Base-by-base conservation (phyloP, 1,139 yeast species). In the Blastobotrys persicus region DNA sequence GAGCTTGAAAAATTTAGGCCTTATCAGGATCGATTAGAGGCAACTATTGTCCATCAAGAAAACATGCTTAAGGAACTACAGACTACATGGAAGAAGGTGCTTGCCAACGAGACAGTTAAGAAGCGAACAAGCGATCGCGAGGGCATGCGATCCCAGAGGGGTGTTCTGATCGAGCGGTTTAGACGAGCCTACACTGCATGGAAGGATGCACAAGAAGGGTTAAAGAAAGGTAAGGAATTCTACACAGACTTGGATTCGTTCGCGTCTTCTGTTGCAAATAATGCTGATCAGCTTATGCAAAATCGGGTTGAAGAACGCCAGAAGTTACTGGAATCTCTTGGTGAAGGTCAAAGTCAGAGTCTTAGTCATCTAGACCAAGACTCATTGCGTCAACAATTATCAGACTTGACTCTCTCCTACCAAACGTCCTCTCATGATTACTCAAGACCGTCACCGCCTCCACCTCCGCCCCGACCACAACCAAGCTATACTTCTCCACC, bases 1-100 rank as follows among this genome's bases (percentile, higher is more conserved):
- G 96, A 89, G 64, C 70, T 92, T 56, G 79, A 77, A 47, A 92
- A 92, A 66, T 92, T 88, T 64, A 78, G 79, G 35, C 86, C 86
- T 0, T 82, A 80, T 58, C 80, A 80, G 49, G 72, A 76, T 2
- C 79, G 95, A 48, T 72, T 92, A 38, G 88, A 83, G 43, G 79
- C 81, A 3, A 79, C 92, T 13, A 75, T 84, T 16, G 76, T 74
- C 44, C 81, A 81, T 46, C 96, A 89, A 63, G 75, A 76, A 42
- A 68, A 71, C 3, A 68, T 83, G 32, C 74, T 88, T 28, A 70
- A 71, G 45, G 80, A 78, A 17, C 71, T 89, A 43, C 82, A 84
- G 49, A 64, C 66, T 6, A 72, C 74, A 28, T 82, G 95, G 83
- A 77, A 75, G 48, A 70, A 69, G 18, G 75, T 88, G 13, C 69